phyloP scores from a whole-genome alignment of 2,329 filamentous ascomycete genomes.

The Leptographium wingfieldii region DNA sequence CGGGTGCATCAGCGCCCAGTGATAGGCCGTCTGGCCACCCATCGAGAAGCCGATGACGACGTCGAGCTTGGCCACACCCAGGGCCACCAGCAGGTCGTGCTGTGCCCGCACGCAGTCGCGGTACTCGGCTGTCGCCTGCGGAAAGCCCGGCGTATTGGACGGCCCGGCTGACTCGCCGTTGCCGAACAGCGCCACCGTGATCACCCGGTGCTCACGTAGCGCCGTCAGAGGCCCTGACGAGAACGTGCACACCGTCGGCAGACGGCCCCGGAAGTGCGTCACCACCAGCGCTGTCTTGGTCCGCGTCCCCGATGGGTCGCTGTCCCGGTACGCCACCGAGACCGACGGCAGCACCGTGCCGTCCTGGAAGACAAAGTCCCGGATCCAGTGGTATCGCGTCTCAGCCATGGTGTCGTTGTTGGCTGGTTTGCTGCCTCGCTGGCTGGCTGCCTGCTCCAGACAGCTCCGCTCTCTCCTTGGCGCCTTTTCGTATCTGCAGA shows the following conservation, averaged over 20 bases:
- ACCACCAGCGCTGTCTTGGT: constrained; percentile 6
- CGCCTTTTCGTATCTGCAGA: background rate
- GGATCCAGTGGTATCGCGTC: background rate
- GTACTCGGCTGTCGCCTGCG: constrained; percentile 25
- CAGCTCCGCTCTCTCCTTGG: background rate
- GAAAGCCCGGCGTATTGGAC: constrained; percentile 33
- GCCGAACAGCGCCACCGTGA: constrained; percentile 37
- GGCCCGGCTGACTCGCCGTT: constrained; percentile 42
- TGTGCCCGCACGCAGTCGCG: constrained; percentile 40
- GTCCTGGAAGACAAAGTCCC: background rate
- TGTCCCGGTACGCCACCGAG: constrained; percentile 8
- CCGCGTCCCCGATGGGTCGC: background rate
- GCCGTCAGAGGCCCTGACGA: background rate
- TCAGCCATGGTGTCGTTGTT: background rate
- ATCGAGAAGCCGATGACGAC: constrained; percentile 43
- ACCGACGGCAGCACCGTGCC: constrained; percentile 5
- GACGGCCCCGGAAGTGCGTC: constrained; percentile 10
- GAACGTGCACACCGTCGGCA: constrained; percentile 3
- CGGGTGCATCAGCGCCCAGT: constrained; percentile 36
- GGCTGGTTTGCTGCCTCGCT: too few relatives aligned
- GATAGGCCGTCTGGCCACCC: constrained; percentile 41
- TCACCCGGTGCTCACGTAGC: constrained; percentile 28
- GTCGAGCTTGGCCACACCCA: constrained; percentile 29
- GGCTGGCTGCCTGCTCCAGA: background rate
- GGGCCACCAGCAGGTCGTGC: constrained; percentile 24